Percentiles rank a stretch among this genome's conserved stretches.
phyloP scores from a whole-genome alignment of 257 asterid species.

The Solanum bulbocastanum region DNA sequence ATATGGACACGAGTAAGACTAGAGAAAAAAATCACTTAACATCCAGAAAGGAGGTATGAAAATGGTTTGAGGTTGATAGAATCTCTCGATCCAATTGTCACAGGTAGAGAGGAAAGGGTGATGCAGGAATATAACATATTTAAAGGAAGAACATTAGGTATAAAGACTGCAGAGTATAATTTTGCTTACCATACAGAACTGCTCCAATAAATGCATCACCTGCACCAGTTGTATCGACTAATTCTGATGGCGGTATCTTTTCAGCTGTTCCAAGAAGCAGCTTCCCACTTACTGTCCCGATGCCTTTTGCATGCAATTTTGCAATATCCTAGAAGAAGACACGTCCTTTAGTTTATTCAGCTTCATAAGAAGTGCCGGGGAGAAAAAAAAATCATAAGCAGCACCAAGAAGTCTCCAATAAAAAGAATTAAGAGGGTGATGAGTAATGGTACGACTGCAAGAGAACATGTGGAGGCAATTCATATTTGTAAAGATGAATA shows the following conservation, averaged over 20 bases:
- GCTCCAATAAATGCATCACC: slow-evolving; percentile 97
- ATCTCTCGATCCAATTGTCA: not conserved
- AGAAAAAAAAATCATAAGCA: not conserved
- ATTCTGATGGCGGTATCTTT: slow-evolving; percentile 68
- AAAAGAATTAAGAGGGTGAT: not conserved
- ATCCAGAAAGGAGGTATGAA: not conserved
- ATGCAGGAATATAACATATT: not conserved
- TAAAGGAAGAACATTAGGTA: not conserved
- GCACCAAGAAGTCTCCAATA: not conserved
- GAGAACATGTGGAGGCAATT: not conserved
- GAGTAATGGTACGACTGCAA: not conserved
- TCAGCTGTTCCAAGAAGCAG: slow-evolving; percentile 85
- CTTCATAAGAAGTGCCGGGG: not conserved
- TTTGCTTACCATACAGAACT: slow-evolving; percentile 52
- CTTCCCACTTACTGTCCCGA: slow-evolving; percentile 62
- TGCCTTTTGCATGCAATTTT: slow-evolving; percentile 65
- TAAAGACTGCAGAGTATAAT: not conserved
- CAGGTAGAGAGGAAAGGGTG: not conserved
- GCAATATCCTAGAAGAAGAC: slow-evolving; percentile 21
- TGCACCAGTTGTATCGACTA: slow-evolving; percentile 93
- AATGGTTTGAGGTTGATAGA: not conserved
- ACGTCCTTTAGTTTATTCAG: not conserved
- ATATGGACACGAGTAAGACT: not conserved
- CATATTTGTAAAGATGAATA: not conserved
- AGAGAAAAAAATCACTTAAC: not conserved